These are phyloP conservation scores for Malus orientalis DNA, from an alignment of 306 rosid species.

Conservation along the genomic window DNA sequence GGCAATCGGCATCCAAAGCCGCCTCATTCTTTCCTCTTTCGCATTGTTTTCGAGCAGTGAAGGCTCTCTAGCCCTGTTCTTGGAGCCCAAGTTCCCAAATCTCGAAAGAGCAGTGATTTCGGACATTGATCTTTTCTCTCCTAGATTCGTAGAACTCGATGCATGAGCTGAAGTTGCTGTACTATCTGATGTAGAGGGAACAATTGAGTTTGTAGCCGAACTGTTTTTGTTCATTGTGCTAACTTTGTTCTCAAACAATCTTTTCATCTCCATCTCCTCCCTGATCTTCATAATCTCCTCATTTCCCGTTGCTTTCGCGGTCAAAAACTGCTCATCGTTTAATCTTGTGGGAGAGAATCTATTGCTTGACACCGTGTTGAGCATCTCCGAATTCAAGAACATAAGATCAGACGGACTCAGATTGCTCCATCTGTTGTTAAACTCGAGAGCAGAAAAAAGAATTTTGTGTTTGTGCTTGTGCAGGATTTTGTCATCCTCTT, in stretches of 20 bases:
- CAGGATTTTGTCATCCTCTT: conserved; percentile 24
- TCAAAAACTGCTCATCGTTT: not conserved
- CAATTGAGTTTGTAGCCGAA: conserved; percentile 19
- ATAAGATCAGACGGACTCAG: conserved; percentile 81
- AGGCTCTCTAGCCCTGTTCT: conserved; percentile 23
- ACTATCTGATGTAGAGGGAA: conserved; percentile 20
- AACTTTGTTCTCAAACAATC: conserved; percentile 54
- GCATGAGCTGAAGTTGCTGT: conserved; percentile 2
- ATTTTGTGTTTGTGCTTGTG: conserved; percentile 74
- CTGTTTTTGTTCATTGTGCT: conserved; percentile 21
- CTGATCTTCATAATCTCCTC: conserved; percentile 43
- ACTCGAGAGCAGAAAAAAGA: conserved; percentile 57
- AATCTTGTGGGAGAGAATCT: conserved; percentile 43
- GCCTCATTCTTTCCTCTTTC: conserved; percentile 58
- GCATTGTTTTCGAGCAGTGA: conserved; percentile 33
- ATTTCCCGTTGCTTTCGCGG: conserved; percentile 10
- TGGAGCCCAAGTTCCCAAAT: conserved; percentile 36
- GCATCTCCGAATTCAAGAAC: conserved; percentile 77
- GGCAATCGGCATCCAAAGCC: conserved; percentile 82
- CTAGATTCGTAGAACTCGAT: conserved; percentile 28
- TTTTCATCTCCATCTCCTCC: conserved; percentile 64
- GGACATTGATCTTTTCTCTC: conserved; percentile 68
- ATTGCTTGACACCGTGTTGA: conserved; percentile 48
- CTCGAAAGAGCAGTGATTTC: conserved; percentile 73
- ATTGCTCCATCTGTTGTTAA: conserved; percentile 82